Conservation (phyloP, 75 land plant genomes). For the Chamaecyparis obtusa region DNA sequence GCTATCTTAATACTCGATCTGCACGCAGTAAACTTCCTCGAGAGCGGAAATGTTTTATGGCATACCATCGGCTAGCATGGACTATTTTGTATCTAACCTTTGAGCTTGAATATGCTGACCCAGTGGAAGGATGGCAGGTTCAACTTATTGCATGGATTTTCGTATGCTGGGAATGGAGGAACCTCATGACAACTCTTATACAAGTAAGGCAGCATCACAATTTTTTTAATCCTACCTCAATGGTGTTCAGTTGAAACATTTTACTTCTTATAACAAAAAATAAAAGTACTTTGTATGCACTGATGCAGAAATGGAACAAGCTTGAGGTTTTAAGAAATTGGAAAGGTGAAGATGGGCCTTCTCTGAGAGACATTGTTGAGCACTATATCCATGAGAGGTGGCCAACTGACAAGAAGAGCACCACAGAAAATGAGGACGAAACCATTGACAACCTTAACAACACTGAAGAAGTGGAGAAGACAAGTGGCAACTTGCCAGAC, state of each 20-base stretch:
- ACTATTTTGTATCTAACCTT: background rate
- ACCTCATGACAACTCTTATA: background rate
- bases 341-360: background rate
- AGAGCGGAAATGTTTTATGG: background rate
- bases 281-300: background rate
- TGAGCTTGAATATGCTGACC: background rate
- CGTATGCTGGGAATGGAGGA: background rate
- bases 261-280: no score
- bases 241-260: background rate
- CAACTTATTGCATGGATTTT: slow-evolving; percentile 4
- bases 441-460: no score
- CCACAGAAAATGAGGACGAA: background rate
- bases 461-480: no score
- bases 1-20: background rate
- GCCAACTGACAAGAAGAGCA: background rate
- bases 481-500: background rate
- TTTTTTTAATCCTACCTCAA: no score
- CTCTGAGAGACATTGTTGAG: background rate
- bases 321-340: background rate
- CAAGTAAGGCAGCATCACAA: background rate
- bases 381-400: background rate
- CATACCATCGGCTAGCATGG: background rate
- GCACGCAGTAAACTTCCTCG: background rate
- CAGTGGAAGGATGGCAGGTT: background rate
- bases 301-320: background rate